Conservation (phyloP, 192 early-diverging fungal species). For the Coemansia sp. region DNA sequence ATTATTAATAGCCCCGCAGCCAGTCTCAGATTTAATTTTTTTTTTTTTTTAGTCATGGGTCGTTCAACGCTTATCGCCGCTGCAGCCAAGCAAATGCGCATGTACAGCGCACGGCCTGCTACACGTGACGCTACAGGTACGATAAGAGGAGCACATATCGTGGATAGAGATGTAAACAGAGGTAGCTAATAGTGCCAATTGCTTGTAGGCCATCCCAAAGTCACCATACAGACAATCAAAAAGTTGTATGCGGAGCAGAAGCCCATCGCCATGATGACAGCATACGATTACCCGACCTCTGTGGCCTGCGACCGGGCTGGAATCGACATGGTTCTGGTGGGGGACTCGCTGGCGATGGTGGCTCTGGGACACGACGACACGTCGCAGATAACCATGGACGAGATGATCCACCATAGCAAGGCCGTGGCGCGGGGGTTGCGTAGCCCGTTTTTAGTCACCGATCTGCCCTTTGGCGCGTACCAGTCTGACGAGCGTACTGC, state of each 20-base stretch:
- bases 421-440: constrained; percentile 84
- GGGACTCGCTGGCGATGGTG: constrained; percentile 98
- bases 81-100: constrained; percentile 7
- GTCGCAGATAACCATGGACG: constrained; percentile 83
- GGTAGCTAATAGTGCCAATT: background rate
- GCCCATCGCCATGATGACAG: constrained; percentile 94
- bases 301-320: constrained; percentile 79
- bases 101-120: constrained; percentile 42
- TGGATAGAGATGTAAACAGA: background rate
- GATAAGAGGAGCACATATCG: background rate
- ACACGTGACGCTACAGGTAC: constrained; percentile 17
- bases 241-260: constrained; percentile 68
- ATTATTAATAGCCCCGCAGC: background rate
- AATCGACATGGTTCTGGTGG: constrained; percentile 89
- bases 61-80: background rate
- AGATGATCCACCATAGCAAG: constrained; percentile 94
- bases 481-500: constrained; percentile 75
- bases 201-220: constrained; percentile 60
- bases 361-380: constrained; percentile 87
- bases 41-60: background rate
- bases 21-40: background rate
- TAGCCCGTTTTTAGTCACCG: constrained; percentile 78
- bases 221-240: constrained; percentile 80
- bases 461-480: constrained; percentile 94
- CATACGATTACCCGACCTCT: constrained; percentile 93